Evolutionary conservation across 1,284 basidiomycete species (phyloP).

Genomic region (Trichosporon sp.): DNA sequence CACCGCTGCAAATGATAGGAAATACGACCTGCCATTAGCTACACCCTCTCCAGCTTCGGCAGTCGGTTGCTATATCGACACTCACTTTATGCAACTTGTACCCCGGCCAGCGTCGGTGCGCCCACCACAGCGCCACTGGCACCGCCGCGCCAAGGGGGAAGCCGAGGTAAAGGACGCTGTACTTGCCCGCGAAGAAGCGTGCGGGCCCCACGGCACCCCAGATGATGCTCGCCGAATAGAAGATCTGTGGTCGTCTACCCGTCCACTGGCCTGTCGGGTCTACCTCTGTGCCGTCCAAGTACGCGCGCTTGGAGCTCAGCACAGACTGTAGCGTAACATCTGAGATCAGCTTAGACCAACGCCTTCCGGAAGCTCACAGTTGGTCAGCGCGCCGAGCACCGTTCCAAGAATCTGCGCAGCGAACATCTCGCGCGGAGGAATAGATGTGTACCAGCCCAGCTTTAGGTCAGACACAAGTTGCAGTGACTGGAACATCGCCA

Average conservation of each 20-base stretch:
- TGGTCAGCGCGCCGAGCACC: slow-evolving; percentile 49
- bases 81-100: slow-evolving; percentile 42
- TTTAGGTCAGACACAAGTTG: slow-evolving; percentile 51
- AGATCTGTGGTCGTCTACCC: slow-evolving; percentile 43
- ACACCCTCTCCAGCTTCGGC: slow-evolving; percentile 8
- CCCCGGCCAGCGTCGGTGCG: slow-evolving; percentile 47
- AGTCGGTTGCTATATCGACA: neutral
- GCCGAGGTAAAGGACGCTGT: slow-evolving; percentile 47
- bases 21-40: slow-evolving; percentile 43
- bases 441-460: slow-evolving; percentile 48
- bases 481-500: slow-evolving; percentile 49
- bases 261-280: slow-evolving; percentile 52
- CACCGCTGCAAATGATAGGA: slow-evolving; percentile 51
- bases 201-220: slow-evolving; percentile 50
- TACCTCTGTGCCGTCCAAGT: slow-evolving; percentile 43
- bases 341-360: slow-evolving; percentile 17
- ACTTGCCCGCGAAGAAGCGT: slow-evolving; percentile 51
- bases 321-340: slow-evolving; percentile 50
- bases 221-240: slow-evolving; percentile 48
- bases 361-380: too few species aligned
- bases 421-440: slow-evolving; percentile 51
- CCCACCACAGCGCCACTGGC: slow-evolving; percentile 47
- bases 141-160: slow-evolving; percentile 49
- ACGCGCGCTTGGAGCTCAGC: slow-evolving; percentile 39
- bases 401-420: slow-evolving; percentile 51